These are phyloP conservation scores for Gaertneriomyces semiglobifer DNA, from an alignment of 192 early-diverging fungal genomes.

Conservation along the genomic window DNA sequence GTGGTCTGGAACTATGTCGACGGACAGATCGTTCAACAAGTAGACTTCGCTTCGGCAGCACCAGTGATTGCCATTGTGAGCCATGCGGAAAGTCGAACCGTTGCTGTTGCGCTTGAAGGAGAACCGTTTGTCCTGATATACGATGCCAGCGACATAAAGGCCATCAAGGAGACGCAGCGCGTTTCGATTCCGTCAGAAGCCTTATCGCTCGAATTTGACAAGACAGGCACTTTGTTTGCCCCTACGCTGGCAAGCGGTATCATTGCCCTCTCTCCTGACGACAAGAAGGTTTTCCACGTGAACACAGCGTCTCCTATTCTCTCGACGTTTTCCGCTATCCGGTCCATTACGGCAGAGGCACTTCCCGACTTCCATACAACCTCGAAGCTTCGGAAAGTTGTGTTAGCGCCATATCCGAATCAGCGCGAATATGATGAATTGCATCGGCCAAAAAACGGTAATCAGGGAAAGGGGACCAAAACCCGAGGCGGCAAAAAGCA, in stretches of 20 bases:
- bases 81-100: constrained; percentile 23
- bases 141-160: background rate
- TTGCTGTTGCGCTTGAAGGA: constrained; percentile 51
- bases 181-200: background rate
- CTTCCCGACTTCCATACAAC: constrained; percentile 47
- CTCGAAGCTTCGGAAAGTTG: constrained; percentile 50
- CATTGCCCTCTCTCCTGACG: background rate
- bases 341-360: constrained; percentile 38
- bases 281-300: background rate
- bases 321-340: constrained; percentile 16
- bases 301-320: background rate
- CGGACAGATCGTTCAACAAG: constrained; percentile 63
- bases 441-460: too few relatives aligned
- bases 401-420: background rate
- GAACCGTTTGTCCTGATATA: constrained; percentile 21
- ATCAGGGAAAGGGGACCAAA: too few relatives aligned
- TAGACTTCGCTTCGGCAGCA: constrained; percentile 48
- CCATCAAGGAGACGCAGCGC: background rate
- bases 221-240: constrained; percentile 33
- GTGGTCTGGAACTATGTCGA: constrained; percentile 69
- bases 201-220: background rate
- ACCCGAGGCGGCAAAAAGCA: too few relatives aligned
- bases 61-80: constrained; percentile 8
- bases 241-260: background rate
- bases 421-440: too few relatives aligned